Evolutionary conservation across 768 basidiomycete species (phyloP), one percentile per base, ranked within the genome.

Genomic region (Pluteus cervinus): DNA sequence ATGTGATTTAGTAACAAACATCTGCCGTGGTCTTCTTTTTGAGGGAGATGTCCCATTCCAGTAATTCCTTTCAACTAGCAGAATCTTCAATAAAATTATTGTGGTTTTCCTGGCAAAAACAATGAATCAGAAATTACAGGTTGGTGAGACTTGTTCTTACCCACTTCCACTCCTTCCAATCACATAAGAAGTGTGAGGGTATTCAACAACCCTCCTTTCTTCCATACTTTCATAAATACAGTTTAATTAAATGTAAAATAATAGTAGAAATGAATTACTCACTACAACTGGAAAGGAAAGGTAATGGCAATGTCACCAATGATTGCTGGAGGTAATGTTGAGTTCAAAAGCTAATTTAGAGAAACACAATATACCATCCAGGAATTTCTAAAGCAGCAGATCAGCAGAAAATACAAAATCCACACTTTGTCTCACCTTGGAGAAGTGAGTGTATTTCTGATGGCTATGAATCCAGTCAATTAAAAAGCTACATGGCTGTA

Each of bases 1-100:
- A 12, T 66, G 67, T 2, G 83, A 86, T 47, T 82, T 77, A 0
- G 84, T 86, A 2, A 86, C 73, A 42, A 86, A 86, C 9, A 86
- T 53, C 47, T 86, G 84, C 9, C 81, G 68, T 3, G 79, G 76
- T 47, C 70, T 75, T 1, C 58, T 50, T 25, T 63, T 53, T 3
- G 54, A 43, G 12, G 52, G 58, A 7, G 53, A n/a, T n/a, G n/a
- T 54, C 16, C 59, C 54, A 17, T 62, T 42, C 25, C 70, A 54
- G 57, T 69, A 79, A 2, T 72, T 64, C n/a, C 70, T 59, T 45
- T 86, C 78, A 5, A 83, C 73, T 2, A 73, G 69, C 2, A 85
- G 63, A 71, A 86, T 85, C 53, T 82, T 85, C 62, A 79, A 81
- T 1, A 86, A 60, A 70, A 86, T 83, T 0, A 81, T 79, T 0